A percentile compares a stretch with the other conserved stretches of the same genome.
These are phyloP conservation scores for Aspergillus spinulosporus DNA, from an alignment of 2,329 filamentous ascomycete genomes.

Conservation along the genomic window DNA sequence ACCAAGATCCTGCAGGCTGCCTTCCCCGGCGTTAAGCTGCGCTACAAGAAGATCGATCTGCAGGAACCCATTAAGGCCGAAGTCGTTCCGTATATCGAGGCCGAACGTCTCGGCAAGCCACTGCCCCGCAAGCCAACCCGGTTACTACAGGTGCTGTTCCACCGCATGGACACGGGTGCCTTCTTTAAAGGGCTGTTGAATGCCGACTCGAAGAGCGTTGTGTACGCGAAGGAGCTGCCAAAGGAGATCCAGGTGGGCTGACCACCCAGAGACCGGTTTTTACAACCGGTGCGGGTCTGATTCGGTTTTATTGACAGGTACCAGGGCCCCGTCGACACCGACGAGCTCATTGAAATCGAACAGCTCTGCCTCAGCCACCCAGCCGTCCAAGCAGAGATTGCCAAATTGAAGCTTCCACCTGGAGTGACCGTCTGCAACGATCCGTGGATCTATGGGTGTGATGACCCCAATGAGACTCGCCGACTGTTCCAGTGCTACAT, in stretches of 20 bases:
- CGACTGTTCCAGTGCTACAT: constrained; percentile 45
- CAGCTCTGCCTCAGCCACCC: constrained; percentile 57
- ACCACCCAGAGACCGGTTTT: no score
- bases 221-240: constrained; percentile 46
- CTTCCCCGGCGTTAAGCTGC: constrained; percentile 39
- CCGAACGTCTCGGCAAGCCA: constrained; percentile 56
- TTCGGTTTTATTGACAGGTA: no score
- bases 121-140: constrained; percentile 54
- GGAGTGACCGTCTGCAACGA: constrained; percentile 59
- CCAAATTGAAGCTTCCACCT: constrained; percentile 59
- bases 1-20: constrained; percentile 39
- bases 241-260: constrained; percentile 48
- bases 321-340: constrained; percentile 59
- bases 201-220: constrained; percentile 37
- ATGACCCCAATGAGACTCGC: constrained; percentile 41
- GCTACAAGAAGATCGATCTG: constrained; percentile 67
- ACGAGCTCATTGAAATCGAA: constrained; percentile 62
- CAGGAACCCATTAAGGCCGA: constrained; percentile 64
- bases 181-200: constrained; percentile 47
- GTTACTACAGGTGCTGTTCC: constrained; percentile 55
- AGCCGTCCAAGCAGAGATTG: constrained; percentile 59
- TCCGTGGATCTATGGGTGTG: constrained; percentile 68
- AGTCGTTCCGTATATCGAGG: constrained; percentile 62
- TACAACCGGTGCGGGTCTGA: background rate
- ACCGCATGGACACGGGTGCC: constrained; percentile 42